Evolutionary conservation across 352 stramenopile genomes (phyloP), one percentile per base, ranked within the genome.

Genomic region (Albugo laibachii): DNA sequence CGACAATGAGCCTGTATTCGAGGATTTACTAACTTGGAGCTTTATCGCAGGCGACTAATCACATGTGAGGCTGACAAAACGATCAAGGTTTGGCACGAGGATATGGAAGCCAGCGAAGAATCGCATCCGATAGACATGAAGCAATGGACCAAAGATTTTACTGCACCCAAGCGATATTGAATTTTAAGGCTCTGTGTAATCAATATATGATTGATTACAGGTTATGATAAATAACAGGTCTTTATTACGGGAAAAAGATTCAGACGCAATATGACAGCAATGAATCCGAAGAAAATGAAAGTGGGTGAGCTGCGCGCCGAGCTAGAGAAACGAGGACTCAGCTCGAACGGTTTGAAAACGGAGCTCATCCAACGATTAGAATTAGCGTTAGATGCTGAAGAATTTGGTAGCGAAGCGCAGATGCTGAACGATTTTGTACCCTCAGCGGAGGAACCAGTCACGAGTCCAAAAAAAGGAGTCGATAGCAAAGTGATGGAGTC

Each of bases 61-160:
- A 99, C 95, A 14, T 95, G 92, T 50, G 95, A 99, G 62, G 95
- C 94, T 0, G 96, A 99, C 69, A 99, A 99, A 69, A 97, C 91
- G 2, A 97, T 99, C 61, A 99, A 99, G 56, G 95, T 99, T 53
- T 99, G 94, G 93, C 92, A 97, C 50, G 87, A 97, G 55, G 92
- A 98, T 56, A 63, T 80, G 16, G 69, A 86, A 6, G 93, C 95
- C 0, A 97, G 83, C n/a, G 83, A 95, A 46, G 77, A 98, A 50
- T 92, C 75, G 36, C 79, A 99, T 59, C 94, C 94, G 18, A 95
- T 99, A 51, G 94, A 99, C 71, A 98, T 98, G 92, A 60, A 71
- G 31, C 69, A 70, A 34, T 99, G 94, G 94, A 95, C 89, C n/a
- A 97, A 97, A 61, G 74, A 91, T 15, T 91, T 83, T 55, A 87